phyloP scores from a whole-genome alignment of 129 eudicot species.

The Tagetes patula region DNA sequence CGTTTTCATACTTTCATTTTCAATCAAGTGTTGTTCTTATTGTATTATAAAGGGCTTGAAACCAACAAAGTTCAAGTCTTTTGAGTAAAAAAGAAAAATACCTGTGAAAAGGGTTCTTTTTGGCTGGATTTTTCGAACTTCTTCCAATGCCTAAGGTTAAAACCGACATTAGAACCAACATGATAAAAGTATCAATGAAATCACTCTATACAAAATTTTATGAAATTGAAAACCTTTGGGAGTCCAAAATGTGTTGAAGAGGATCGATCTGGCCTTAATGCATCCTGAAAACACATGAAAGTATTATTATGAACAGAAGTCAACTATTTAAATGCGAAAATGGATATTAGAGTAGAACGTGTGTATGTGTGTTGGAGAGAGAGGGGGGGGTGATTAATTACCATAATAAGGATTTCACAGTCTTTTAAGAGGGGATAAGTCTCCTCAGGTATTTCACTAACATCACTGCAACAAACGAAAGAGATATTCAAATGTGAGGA shows the following conservation, averaged over 20 bases:
- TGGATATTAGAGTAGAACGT: neutral
- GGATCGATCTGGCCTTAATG: constrained; percentile 87
- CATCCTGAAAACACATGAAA: constrained; percentile 55
- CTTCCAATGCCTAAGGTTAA: constrained; percentile 73
- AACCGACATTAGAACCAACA: constrained; percentile 16
- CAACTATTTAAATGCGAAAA: neutral
- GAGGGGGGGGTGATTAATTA: constrained; percentile 30
- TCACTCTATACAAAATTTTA: neutral
- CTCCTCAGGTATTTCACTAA: constrained; percentile 92
- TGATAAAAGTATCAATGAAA: constrained; percentile 1
- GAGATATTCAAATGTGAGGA: constrained; percentile 10
- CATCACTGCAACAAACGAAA: constrained; percentile 60
- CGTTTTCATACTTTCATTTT: too few relatives aligned
- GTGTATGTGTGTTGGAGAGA: too few relatives aligned
- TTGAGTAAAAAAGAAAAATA: constrained; percentile 19
- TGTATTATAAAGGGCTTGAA: too few relatives aligned
- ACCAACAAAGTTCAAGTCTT: neutral
- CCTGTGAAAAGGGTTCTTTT: constrained; percentile 94
- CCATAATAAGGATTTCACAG: constrained; percentile 90
- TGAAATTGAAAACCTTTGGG: constrained; percentile 55
- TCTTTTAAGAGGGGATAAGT: constrained; percentile 85
- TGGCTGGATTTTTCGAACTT: constrained; percentile 89
- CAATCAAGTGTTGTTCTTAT: too few relatives aligned
- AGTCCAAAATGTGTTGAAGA: constrained; percentile 98
- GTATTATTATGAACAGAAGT: neutral